These are phyloP conservation scores for Wickerhamomyces canadensis DNA, from an alignment of 805 yeast species.

Conservation along the genomic window DNA sequence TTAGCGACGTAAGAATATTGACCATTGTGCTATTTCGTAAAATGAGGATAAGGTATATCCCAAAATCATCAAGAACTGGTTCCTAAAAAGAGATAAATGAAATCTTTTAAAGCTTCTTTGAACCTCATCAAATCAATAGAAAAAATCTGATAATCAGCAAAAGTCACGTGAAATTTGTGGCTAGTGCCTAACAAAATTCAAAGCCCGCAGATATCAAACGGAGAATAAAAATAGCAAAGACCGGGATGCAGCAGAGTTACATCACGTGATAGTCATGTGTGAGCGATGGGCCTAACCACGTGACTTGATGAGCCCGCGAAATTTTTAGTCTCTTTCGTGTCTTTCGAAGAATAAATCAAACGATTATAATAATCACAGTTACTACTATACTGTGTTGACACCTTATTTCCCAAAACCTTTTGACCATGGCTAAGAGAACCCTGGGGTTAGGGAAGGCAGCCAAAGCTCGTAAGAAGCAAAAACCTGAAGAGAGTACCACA, in stretches of 20 bases:
- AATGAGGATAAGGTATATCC: no score
- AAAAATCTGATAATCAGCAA: neutral
- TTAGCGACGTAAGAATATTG: conserved; percentile 20
- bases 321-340: no score
- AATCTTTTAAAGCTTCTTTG: neutral
- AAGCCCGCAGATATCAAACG: neutral
- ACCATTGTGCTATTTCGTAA: neutral
- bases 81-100: neutral
- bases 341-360: no score
- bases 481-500: conserved; percentile 10
- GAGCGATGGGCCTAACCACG: no score
- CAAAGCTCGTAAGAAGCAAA: conserved; percentile 40
- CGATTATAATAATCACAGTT: no score
- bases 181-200: neutral
- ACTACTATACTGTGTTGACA: no score
- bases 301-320: no score
- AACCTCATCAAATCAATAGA: neutral
- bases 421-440: conserved; percentile 56
- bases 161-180: conserved; percentile 6
- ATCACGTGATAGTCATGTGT: no score
- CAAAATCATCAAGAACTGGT: no score
- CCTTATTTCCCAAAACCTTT: conserved; percentile 2
- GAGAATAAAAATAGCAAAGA: no score
- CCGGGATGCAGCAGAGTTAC: no score
- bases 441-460: conserved; percentile 58